Evolutionary conservation across 352 stramenopile genomes (phyloP), one percentile per base, ranked within the genome.

Genomic region (Pythium graminicola): DNA sequence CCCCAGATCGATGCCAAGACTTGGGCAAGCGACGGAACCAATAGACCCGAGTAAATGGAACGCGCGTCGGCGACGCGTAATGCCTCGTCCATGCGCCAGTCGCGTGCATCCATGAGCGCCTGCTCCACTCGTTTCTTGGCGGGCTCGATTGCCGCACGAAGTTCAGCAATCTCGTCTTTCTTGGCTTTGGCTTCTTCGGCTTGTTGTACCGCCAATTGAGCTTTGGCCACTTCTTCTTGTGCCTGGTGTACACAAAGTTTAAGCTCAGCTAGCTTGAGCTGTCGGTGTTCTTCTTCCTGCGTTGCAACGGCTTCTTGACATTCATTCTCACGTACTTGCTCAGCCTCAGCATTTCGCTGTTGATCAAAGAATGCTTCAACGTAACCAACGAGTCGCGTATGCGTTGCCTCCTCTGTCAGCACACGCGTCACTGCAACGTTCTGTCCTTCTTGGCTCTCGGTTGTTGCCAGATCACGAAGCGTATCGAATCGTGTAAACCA

Each of bases 141-240:
- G 19, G 35, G 49, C 16, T 85, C 73, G 8, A 72, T 27, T 3
- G 60, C 64, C 33, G 59, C 51, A 7, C 69, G 67, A n/a, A 83
- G 55, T 36, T 84, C 77, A 0, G 64, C 43, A 29, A 85, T 40
- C 29, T 91, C 77, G 27, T 91, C 80, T 54, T 91, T 91, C 52
- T 91, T 91, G 20, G 70, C 73, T 45, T 87, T 91, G 13, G 70
- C 64, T 36, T 88, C 76, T 64, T 90, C 80, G 6, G 67, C 80
- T 36, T 83, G 72, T 9, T 73, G 60, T 7, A 91, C 45, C 0
- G 61, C 51, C 2, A 68, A 59, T 36, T 83, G 65, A 1, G 67
- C 62, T 6, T 48, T 59, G 2, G 49, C 17, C 8, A 86, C 65
- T 11, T 66, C 57, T 7, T 69, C 60, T 36, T 84, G 65, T 17